Percentiles rank a stretch among this genome's conserved stretches.
phyloP scores from a whole-genome alignment of 495 filamentous ascomycete genomes.

The Wilcoxina mikolae region DNA sequence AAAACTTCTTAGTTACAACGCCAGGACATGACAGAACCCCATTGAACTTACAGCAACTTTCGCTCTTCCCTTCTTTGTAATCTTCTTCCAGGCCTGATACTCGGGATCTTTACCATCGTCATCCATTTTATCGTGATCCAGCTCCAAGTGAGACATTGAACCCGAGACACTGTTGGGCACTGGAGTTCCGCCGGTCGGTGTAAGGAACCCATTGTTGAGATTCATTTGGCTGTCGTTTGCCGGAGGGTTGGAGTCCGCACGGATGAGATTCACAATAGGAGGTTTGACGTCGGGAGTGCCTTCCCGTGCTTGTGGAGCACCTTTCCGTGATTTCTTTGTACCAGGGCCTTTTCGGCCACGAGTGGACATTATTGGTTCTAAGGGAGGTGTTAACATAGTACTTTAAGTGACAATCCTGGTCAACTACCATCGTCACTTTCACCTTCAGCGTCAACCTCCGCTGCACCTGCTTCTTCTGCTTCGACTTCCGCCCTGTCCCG shows the following conservation, averaged over 20 bases:
- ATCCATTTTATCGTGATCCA: slow-evolving; percentile 38
- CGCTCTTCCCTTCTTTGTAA: slow-evolving; percentile 94
- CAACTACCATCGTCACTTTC: slow-evolving; percentile 65
- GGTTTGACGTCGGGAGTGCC: slow-evolving; percentile 55
- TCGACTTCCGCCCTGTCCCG: slow-evolving; percentile 87
- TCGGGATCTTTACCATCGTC: slow-evolving; percentile 55
- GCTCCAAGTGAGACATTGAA: slow-evolving; percentile 30
- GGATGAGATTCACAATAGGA: slow-evolving; percentile 34
- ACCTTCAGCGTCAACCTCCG: slow-evolving; percentile 65
- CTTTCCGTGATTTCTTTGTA: slow-evolving; percentile 67
- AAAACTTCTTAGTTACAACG: slow-evolving; percentile 10
- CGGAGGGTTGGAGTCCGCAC: slow-evolving; percentile 48
- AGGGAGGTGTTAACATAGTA: not conserved
- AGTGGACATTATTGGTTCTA: slow-evolving; percentile 92
- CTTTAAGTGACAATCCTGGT: not conserved
- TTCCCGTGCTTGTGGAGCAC: slow-evolving; percentile 63
- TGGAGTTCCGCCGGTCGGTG: slow-evolving; percentile 51
- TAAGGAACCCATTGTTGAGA: slow-evolving; percentile 69
- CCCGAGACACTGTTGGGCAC: slow-evolving; percentile 20
- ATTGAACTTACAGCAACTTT: slow-evolving; percentile 46
- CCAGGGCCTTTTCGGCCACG: slow-evolving; percentile 79
- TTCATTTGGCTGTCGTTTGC: slow-evolving; percentile 36
- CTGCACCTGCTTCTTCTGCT: slow-evolving; percentile 64
- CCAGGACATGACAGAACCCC: not conserved
- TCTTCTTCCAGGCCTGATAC: slow-evolving; percentile 96